A percentile compares a stretch with the other conserved stretches of the same genome.
Conservation (phyloP, 495 filamentous ascomycete species). For the Margaritispora aquatica region DNA sequence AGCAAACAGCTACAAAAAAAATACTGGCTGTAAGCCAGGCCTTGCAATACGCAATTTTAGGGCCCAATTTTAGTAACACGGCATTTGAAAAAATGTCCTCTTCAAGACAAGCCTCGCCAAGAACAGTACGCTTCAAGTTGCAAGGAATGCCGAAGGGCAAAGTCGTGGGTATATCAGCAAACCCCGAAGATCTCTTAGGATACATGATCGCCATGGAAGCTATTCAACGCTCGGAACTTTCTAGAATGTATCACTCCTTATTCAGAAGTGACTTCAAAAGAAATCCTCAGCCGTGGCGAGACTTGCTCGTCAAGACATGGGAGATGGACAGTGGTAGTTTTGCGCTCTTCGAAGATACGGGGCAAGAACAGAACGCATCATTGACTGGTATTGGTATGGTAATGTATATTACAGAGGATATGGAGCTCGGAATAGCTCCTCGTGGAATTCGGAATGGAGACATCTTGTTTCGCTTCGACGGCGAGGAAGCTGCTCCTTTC, state of each 20-base stretch:
- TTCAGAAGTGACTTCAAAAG: neutral
- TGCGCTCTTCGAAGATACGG: neutral
- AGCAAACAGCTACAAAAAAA: neutral
- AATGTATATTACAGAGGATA: neutral
- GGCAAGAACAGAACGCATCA: neutral
- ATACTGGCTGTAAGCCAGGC: neutral
- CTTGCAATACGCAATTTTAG: neutral
- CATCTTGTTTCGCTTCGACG: neutral
- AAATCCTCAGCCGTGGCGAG: neutral
- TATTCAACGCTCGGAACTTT: neutral
- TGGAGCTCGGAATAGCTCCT: neutral
- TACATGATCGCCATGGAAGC: neutral
- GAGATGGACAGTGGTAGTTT: neutral
- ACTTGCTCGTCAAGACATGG: neutral
- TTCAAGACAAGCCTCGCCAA: neutral
- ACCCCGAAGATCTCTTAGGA: neutral
- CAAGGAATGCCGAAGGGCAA: neutral
- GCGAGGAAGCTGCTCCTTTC: neutral
- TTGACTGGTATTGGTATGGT: neutral
- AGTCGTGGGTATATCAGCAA: neutral
- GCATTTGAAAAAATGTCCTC: neutral
- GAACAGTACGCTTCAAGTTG: neutral
- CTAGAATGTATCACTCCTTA: neutral
- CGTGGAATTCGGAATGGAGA: neutral
- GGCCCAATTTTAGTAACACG: neutral